Conservation (phyloP, 768 basidiomycete genomes). For the Tylopilus balloui region DNA sequence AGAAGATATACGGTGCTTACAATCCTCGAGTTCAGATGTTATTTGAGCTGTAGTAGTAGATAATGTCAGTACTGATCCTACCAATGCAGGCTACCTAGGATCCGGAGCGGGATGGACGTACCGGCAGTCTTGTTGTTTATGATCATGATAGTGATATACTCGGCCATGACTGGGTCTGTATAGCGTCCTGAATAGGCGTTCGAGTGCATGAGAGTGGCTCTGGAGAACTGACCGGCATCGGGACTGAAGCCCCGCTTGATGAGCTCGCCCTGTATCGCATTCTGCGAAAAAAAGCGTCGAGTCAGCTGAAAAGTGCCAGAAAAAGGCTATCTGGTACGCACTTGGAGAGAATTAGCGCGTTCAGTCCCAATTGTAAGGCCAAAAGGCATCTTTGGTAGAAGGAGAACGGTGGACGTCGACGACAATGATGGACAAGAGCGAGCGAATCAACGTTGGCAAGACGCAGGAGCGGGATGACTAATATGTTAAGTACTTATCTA, state of each 20-base stretch:
- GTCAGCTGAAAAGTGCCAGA: slow-evolving; percentile 14
- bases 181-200: slow-evolving; percentile 6
- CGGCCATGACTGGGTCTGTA: slow-evolving; percentile 85
- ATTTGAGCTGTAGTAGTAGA: slow-evolving; percentile 60
- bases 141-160: slow-evolving; percentile 93
- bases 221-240: slow-evolving; percentile 57
- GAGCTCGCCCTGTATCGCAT: slow-evolving; percentile 79
- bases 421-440: slow-evolving; percentile 27
- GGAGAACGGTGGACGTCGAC: slow-evolving; percentile 20
- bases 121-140: slow-evolving; percentile 86
- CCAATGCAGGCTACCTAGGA: neutral
- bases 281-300: slow-evolving; percentile 36
- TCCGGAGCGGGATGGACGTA: slow-evolving; percentile 32
- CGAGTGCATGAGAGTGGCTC: slow-evolving; percentile 1
- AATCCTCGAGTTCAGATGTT: slow-evolving; percentile 80
- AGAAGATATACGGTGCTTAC: slow-evolving; percentile 35
- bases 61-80: slow-evolving; percentile 3
- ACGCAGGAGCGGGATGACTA: slow-evolving; percentile 24
- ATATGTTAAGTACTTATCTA: slow-evolving; percentile 17
- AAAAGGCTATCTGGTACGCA: slow-evolving; percentile 26
- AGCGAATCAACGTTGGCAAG: slow-evolving; percentile 21
- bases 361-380: slow-evolving; percentile 78
- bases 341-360: slow-evolving; percentile 67
- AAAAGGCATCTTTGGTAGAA: slow-evolving; percentile 50
- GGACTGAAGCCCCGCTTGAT: slow-evolving; percentile 66